Evolutionary conservation across 1,284 basidiomycete genomes (phyloP), one percentile per base, ranked within the genome.

Genomic region (Cerioporus squamosus): DNA sequence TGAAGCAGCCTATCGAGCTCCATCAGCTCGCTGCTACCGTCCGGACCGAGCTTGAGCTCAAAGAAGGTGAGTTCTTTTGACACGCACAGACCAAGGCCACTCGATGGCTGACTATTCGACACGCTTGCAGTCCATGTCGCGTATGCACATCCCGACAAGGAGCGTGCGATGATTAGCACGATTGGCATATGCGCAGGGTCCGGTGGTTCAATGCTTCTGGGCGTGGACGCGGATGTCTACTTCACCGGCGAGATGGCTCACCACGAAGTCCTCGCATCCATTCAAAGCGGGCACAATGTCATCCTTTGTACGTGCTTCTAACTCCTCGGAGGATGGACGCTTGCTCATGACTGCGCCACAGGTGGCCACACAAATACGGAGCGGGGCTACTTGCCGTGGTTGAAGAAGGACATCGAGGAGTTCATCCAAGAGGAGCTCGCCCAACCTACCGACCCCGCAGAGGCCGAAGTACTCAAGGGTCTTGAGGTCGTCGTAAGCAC

Each of bases 161-260:
- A 74, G 46, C 66, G 67, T 50, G 70, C 62, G 79, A 64, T 59
- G 20, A 65, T 77, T 45, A 67, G 62, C 29, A 71, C 82, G 26
- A 82, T 95, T 56, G 93, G 91, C 46, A 87, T 97, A 57, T 95
- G 94, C 72, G 94, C 93, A 31, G 94, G 94, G 26, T 88, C 90
- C 22, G 94, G 93, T 51, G 90, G 84, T 2, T 87, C 88, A 44
- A 79, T 94, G 73, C 81, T 97, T 40, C 72, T 80, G 42, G 87
- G 84, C 49, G 80, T 84, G 54, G 75, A 84, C 33, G 93, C 93
- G 43, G 93, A 96, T 71, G 82, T 94, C 24, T 92, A 92, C 71
- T 81, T 94, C 66, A 97, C 94, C 1, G 94, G 94, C n/a, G 94
- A 96, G 74, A 94, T 96, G 93, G 74, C 82, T 24, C 94, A 96